Evolutionary conservation across 768 basidiomycete species (phyloP), one percentile per base, ranked within the genome.

Genomic region (Cystofilobasidium capitatum): DNA sequence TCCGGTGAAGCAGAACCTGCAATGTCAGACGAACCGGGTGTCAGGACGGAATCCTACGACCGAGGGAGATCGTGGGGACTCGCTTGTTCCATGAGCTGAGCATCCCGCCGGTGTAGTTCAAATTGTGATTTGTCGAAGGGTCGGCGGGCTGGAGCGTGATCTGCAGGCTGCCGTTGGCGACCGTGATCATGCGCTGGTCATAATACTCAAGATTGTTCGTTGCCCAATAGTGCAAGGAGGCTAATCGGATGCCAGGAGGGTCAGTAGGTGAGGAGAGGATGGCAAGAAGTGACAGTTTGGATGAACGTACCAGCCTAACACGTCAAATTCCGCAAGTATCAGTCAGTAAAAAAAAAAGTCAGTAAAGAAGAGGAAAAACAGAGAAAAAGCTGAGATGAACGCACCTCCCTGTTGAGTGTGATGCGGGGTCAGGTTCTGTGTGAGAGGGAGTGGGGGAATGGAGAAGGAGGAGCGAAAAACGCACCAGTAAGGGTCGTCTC

Each of bases 1-100:
- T 42, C 89, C 90, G 36, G 89, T 89, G 78, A 94, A 92, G 79
- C 90, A 97, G 71, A 98, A 88, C 77, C 94, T 92, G n/a, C n/a
- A n/a, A n/a, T n/a, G n/a, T n/a, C n/a, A n/a, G n/a, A n/a, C n/a
- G n/a, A n/a, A n/a, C n/a, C n/a, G n/a, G n/a, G 17, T 22, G 12
- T 33, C 12, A 45, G 47, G 17, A 44, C 12, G 33, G 31, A 35
- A 17, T 45, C 22, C 10, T 20, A 58, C 8, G 9, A 58, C 22
- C 20, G 9, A 17, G 3, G 31, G 17, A 35, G 24, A 24, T 29
- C 20, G 20, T 29, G n/a, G 35, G 26, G 20, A 17, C 17, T 61
- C 22, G 24, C 16, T 61, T 6, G n/a, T n/a, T n/a, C n/a, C n/a
- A n/a, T n/a, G n/a, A n/a, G n/a, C n/a, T n/a, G 58, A 60, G 36